Evolutionary conservation across 305 asterid genomes (phyloP), one percentile per base, ranked within the genome.

Genomic region (Caryopteris hybrid): DNA sequence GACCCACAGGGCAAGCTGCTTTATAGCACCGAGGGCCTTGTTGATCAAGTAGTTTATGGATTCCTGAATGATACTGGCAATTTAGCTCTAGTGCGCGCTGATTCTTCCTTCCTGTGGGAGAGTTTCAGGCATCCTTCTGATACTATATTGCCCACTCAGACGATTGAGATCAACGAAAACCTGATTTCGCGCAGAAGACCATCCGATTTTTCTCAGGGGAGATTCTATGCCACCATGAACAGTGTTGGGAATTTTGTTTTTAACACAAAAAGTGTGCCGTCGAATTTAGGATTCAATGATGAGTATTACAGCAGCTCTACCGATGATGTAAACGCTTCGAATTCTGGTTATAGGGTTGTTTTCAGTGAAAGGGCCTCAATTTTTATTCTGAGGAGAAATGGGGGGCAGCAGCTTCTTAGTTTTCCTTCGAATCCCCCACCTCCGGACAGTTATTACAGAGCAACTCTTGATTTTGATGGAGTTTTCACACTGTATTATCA

Each of bases 391-490:
- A 68, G 41, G 51, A 70, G 68, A 25, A 74, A 74, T 6, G 81
- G 82, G 12, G 2, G 18, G 11, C 65, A 48, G 1, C 0, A 0
- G 0, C 2, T 3, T 5, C 43, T 80, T 1, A 57, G 70, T 3
- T 14, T 64, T 0, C 14, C 16, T 0, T 67, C 69, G 0, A 2
- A 14, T 5, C 80, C 74, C 13, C 51, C 76, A 2, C 29, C 70
- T 12, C 18, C 77, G 3, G 72, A 61, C 0, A 66, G 73, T 50
- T 89, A 81, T 63, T 57, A 70, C 69, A 43, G 87, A 53, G 92
- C 84, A 4, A 72, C 78, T 11, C 73, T 89, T 0, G 74, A 81
- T 56, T 80, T 61, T n/a, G 86, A 89, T 12, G 96, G 96, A 0
- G 79, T 81, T 48, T 78, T 86, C 66, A 58, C 70, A 1, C 68